A percentile compares a stretch with the other conserved stretches of the same genome.
phyloP scores from a whole-genome alignment of 768 basidiomycete species.

The Rhizopogon sp. region DNA sequence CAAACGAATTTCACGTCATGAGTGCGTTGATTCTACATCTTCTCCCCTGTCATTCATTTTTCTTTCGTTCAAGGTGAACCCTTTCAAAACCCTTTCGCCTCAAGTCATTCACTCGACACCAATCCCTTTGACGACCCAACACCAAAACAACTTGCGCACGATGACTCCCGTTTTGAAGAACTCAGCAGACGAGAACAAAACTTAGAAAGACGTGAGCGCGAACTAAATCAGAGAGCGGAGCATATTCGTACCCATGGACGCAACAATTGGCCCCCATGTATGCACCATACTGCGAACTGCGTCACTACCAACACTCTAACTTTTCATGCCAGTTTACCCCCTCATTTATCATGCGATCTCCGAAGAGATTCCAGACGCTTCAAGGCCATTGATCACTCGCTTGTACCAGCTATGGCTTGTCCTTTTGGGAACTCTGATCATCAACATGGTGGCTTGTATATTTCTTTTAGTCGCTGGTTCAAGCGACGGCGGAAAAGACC shows the following conservation, averaged over 20 bases:
- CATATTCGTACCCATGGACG: conserved; percentile 69
- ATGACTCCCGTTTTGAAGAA: conserved; percentile 51
- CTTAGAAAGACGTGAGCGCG: conserved; percentile 72
- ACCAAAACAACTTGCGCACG: conserved; percentile 31
- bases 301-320: conserved; percentile 16
- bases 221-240: conserved; percentile 64
- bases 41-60: conserved; percentile 2
- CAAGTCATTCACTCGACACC: conserved; percentile 76
- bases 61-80: conserved; percentile 15
- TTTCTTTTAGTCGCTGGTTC: conserved; percentile 77
- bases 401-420: conserved; percentile 95
- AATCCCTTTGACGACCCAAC: conserved; percentile 89
- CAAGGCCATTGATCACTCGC: conserved; percentile 74
- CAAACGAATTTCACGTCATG: conserved; percentile 12
- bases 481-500: conserved; percentile 68
- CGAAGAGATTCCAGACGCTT: conserved; percentile 84
- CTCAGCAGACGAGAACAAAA: conserved; percentile 77
- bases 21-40: conserved; percentile 7
- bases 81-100: conserved; percentile 79
- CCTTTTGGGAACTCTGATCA: conserved; percentile 69
- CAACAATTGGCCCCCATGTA: conserved; percentile 94
- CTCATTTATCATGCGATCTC: conserved; percentile 91
- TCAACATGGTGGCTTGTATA: conserved; percentile 92
- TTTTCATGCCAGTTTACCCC: conserved; percentile 66
- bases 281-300: conserved; percentile 22